Percentiles rank a stretch among this genome's conserved stretches.
These are phyloP conservation scores for Aspergillus egyptiacus DNA, from an alignment of 495 filamentous ascomycete species.

Conservation along the genomic window DNA sequence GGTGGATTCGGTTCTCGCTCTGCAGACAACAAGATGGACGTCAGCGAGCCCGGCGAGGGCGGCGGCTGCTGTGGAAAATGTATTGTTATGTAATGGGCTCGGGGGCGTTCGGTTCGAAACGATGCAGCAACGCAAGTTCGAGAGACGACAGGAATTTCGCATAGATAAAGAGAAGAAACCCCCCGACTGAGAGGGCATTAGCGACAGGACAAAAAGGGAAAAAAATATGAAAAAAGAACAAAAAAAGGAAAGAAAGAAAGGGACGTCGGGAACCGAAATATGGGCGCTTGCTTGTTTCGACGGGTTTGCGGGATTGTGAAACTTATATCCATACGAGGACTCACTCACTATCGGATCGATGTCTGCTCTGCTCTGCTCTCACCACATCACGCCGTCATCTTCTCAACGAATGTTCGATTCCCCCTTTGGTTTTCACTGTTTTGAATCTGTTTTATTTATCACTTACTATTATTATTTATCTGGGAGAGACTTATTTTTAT, in stretches of 20 bases:
- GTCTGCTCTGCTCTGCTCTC: slow-evolving; percentile 29
- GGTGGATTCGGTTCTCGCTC: slow-evolving; percentile 55
- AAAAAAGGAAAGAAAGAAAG: too few relatives aligned
- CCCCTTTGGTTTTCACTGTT: slow-evolving; percentile 38
- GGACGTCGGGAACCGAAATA: slow-evolving; percentile 15
- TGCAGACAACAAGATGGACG: slow-evolving; percentile 67
- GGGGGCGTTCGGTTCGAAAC: slow-evolving; percentile 19
- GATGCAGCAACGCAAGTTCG: slow-evolving; percentile 20
- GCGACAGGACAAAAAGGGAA: too few relatives aligned
- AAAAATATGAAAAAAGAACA: too few relatives aligned
- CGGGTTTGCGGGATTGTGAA: slow-evolving; percentile 21
- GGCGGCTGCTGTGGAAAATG: slow-evolving; percentile 83
- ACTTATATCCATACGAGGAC: slow-evolving; percentile 20
- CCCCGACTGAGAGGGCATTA: slow-evolving; percentile 17
- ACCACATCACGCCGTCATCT: slow-evolving; percentile 38
- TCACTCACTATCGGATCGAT: slow-evolving; percentile 32
- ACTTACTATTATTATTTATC: background rate
- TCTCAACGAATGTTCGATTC: slow-evolving; percentile 45
- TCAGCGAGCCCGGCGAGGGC: slow-evolving; percentile 62
- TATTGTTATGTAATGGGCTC: slow-evolving; percentile 79
- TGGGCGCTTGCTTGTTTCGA: slow-evolving; percentile 15
- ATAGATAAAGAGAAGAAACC: slow-evolving; percentile 13
- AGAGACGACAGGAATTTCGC: slow-evolving; percentile 16
- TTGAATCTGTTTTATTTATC: slow-evolving; percentile 11
- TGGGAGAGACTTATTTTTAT: slow-evolving; percentile 17